Base-by-base conservation (phyloP, 371 early-diverging fungal genomes). In the Syncephalastrum monosporum region DNA sequence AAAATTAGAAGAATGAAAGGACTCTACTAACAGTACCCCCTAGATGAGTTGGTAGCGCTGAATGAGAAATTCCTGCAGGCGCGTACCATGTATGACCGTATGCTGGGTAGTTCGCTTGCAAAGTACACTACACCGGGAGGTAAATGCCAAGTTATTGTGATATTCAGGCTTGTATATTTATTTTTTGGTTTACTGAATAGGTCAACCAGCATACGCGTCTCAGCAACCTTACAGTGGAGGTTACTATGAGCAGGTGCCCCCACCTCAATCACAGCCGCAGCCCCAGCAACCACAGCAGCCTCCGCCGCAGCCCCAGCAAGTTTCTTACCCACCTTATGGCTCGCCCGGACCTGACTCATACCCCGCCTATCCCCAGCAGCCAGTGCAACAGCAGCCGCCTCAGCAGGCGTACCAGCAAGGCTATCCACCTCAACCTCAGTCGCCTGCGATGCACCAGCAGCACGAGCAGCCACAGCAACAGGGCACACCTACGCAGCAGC, bases 31-130 rank as follows among this genome's bases (percentile, higher is more conserved):
- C 38, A 33, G 12, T 41, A 16, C 10, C 4, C 10, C 4, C 10
- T 63, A 81, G 82, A 82, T 62, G 80, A 82, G 42, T 56, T 82
- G 50, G 74, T 82, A 29, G 72, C 79, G 25, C 57, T 82, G 45
- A 78, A 82, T 60, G 75, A 80, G 42, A 78, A 79, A 58, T 82
- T 80, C 56, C 63, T 73, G 54, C 65, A 72, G 60, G 82, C 82
- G n/a, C 69, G 79, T 43, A 73, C 69, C 24, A 77, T 77, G 60
- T 82, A 82, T 42, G 82, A 82, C 33, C 55, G 66, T 21, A 77
- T 82, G 71, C 67, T 80, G 17, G 69, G 72, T 15, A 69, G 51
- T 17, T 80, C 82, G 0, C 60, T 82, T 57, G 73, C 75, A n/a
- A 76, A 59, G 61, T 82, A 82, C 38, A 43, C 70, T 7, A 50